Evolutionary conservation across 1,139 yeast genomes (phyloP).

Genomic region (Sugiyamaella novakii): DNA sequence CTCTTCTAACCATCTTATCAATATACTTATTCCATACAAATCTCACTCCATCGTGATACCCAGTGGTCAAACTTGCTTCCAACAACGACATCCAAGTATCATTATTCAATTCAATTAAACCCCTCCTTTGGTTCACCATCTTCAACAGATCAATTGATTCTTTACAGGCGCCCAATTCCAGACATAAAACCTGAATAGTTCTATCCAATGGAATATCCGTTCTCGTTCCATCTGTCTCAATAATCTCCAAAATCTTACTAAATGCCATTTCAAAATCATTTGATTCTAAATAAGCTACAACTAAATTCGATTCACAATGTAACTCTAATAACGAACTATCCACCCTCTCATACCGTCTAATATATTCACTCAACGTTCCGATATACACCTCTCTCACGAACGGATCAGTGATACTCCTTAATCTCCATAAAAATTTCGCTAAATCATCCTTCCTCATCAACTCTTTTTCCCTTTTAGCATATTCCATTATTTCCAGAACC

Average conservation of each 20-base stretch:
- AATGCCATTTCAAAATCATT: slow-evolving; percentile 16
- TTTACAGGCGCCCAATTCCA: slow-evolving; percentile 1
- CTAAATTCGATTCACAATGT: slow-evolving; percentile 10
- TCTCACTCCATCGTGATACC: slow-evolving; percentile 11
- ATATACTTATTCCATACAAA: slow-evolving; percentile 15
- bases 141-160: slow-evolving; percentile 9
- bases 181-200: background rate
- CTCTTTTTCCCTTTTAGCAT: background rate
- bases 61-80: slow-evolving; percentile 6
- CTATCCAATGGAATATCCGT: background rate
- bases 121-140: background rate
- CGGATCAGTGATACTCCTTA: slow-evolving; percentile 20
- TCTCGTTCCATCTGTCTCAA: background rate
- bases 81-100: slow-evolving; percentile 8
- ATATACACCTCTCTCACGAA: slow-evolving; percentile 19
- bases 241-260: background rate
- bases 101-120: background rate
- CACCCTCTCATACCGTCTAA: background rate
- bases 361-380: background rate
- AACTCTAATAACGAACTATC: background rate
- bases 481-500: slow-evolving; percentile 6
- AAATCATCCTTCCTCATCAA: slow-evolving; percentile 5
- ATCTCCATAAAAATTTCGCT: slow-evolving; percentile 19
- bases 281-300: slow-evolving; percentile 18
- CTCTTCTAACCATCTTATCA: background rate